Base-by-base conservation (phyloP, 1,284 basidiomycete species). In the Microbotryum saponariae region DNA sequence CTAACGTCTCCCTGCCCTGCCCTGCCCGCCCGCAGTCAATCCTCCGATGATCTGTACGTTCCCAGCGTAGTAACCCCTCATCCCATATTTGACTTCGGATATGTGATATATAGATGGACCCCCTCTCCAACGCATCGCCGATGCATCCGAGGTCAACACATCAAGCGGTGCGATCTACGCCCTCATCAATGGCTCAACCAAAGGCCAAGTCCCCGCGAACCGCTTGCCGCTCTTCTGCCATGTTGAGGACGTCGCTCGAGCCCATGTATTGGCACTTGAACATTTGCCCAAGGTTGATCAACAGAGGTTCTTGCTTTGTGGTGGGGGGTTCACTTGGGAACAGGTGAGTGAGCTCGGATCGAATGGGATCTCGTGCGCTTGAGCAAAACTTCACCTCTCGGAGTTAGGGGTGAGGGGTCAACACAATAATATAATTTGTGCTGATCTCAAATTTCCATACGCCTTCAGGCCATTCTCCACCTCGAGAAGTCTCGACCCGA, bases 161-260 rank as follows among this genome's bases (percentile, higher is more conserved):
- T 62, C 59, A 5, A 58, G 59, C 10, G 57, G 48, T 7, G 68
- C 65, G 18, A 69, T 71, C 51, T 71, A 67, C 31, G 37, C 58
- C 27, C 68, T 76, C 27, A 69, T 76, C 64, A 50, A 52, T 8
- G 56, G 59, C 5, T 57, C 64, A 7, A 58, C 66, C 4, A 56
- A 61, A 6, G 29, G 65, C 3, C 56, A 62, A 8, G 65, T 74
- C 55, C 74, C 74, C 0, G 71, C 66, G 44, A 72, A 75, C 54
- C 67, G 74, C 1, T 64, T 76, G 8, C 75, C 75, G 16, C 70
- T 76, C 29, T 76, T 76, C 61, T 71, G 67, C 51, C 64, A 71
- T 51, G 74, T 71, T 60, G 71, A 54, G 27, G 69, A 70, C 45
- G 62, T 69, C 16, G 75, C 70, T 0, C 55, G 68, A 27, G 75